These are phyloP conservation scores for Fraxinus excelsior DNA, from an alignment of 257 asterid species.

Conservation along the genomic window DNA sequence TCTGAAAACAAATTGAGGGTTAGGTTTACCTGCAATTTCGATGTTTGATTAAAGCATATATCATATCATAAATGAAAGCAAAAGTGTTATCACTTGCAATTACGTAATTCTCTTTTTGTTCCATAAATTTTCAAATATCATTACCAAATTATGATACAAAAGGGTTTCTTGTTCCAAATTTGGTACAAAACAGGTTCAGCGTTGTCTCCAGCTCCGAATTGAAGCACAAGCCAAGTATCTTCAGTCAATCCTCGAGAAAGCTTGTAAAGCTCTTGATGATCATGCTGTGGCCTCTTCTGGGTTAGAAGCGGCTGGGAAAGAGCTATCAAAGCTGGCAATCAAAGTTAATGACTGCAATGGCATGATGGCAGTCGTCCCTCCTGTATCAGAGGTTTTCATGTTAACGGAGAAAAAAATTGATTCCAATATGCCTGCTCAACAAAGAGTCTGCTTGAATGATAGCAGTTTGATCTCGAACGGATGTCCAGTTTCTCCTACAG, in stretches of 20 bases:
- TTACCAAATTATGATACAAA: background rate
- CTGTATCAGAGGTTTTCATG: conserved; percentile 33
- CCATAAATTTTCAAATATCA: background rate
- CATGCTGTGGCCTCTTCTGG: conserved; percentile 49
- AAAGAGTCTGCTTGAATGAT: conserved; percentile 55
- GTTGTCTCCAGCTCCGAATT: conserved; percentile 49
- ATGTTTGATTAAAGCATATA: background rate
- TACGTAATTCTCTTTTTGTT: background rate
- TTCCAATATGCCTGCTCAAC: conserved; percentile 43
- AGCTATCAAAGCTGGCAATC: conserved; percentile 67
- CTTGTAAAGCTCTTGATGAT: conserved; percentile 56
- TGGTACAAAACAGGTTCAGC: conserved; percentile 45
- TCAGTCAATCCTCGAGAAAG: conserved; percentile 57
- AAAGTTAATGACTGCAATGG: conserved; percentile 58
- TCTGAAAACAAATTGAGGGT: background rate
- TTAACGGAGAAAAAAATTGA: conserved; percentile 32
- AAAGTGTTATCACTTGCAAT: background rate
- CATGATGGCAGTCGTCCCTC: conserved; percentile 32
- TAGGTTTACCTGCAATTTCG: too few relatives aligned
- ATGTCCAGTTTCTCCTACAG: conserved; percentile 41
- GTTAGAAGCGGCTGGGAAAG: conserved; percentile 62
- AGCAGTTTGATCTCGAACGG: conserved; percentile 50
- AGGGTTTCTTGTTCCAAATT: background rate
- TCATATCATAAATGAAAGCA: background rate
- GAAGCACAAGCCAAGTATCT: conserved; percentile 66